Evolutionary conservation across 2,329 filamentous ascomycete species (phyloP).

Genomic region (Aspergillus sp.): DNA sequence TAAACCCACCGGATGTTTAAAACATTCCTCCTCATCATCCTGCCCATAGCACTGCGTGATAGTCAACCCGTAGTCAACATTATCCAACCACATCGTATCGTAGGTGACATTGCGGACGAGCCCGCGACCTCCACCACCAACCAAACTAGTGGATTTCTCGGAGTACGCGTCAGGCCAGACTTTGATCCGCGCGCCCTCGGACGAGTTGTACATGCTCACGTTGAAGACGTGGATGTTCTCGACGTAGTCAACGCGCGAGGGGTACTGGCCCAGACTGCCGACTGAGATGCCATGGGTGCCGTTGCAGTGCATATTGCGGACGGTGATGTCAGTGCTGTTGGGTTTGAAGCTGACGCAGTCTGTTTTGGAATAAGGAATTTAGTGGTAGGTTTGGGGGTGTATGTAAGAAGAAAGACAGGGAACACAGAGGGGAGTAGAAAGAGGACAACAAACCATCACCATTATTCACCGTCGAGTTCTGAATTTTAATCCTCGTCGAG

Average conservation of each 20-base stretch:
- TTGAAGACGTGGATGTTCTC: constrained; percentile 44
- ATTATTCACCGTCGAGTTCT: not conserved
- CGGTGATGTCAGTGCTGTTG: constrained; percentile 39
- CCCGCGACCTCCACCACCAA: not conserved
- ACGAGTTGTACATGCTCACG: constrained; percentile 42
- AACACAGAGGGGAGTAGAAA: too few relatives aligned
- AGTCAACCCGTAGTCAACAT: not conserved
- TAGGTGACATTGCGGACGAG: constrained; percentile 4
- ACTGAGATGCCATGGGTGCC: constrained; percentile 52
- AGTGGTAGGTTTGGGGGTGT: not conserved
- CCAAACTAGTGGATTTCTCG: not conserved
- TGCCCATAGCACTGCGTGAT: too few relatives aligned
- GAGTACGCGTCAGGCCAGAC: not conserved
- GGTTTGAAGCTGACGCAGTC: constrained; percentile 50
- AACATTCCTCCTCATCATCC: too few relatives aligned
- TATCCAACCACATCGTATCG: not conserved
- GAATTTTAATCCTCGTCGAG: not conserved
- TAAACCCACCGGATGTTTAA: too few relatives aligned
- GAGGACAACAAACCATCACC: not conserved
- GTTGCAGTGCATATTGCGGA: constrained; percentile 45
- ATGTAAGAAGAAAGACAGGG: too few relatives aligned
- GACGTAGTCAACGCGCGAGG: constrained; percentile 37
- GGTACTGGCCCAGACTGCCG: constrained; percentile 45
- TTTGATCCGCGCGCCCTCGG: constrained; percentile 50
- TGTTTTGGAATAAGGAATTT: not conserved